Percentiles rank a stretch among this genome's conserved stretches.
phyloP scores from a whole-genome alignment of 352 stramenopile genomes.

The Blastocystis sp. region DNA sequence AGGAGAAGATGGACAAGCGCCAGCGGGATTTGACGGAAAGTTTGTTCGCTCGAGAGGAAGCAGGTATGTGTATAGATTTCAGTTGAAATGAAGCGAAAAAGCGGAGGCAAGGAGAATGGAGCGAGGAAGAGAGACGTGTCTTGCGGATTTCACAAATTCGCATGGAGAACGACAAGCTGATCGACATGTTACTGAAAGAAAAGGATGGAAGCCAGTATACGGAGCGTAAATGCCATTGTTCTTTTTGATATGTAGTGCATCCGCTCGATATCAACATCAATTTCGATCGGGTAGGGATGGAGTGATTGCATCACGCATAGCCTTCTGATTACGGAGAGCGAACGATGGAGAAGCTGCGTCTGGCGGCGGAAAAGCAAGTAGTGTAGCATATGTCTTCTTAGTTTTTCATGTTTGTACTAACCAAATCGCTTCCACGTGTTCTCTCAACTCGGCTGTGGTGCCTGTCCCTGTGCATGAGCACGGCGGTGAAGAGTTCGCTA shows the following conservation, averaged over 20 bases:
- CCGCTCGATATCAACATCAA: neutral
- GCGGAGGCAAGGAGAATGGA: constrained; percentile 11
- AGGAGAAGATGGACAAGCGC: constrained; percentile 46
- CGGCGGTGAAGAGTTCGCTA: too few relatives aligned
- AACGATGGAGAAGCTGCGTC: constrained; percentile 3
- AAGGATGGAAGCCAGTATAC: neutral
- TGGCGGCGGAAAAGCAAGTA: neutral
- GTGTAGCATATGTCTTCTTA: neutral
- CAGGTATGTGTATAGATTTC: neutral
- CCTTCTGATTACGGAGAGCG: constrained; percentile 11
- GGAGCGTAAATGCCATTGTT: neutral
- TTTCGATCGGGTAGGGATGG: neutral
- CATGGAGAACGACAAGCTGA: neutral
- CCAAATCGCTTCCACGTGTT: neutral
- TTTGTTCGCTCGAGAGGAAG: constrained; percentile 14
- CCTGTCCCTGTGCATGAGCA: too few relatives aligned
- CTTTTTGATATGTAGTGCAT: neutral
- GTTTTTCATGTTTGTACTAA: constrained; percentile 41
- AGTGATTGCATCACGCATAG: neutral
- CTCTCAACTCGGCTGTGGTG: too few relatives aligned
- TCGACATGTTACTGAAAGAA: constrained; percentile 1
- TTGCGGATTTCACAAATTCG: neutral
- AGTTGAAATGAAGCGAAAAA: constrained; percentile 5
- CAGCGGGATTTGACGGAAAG: constrained; percentile 22
- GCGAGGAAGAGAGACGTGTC: neutral